Evolutionary conservation across 2,329 filamentous ascomycete species (phyloP), one percentile per base, ranked within the genome.

Genomic region (Ramularia endophylla): DNA sequence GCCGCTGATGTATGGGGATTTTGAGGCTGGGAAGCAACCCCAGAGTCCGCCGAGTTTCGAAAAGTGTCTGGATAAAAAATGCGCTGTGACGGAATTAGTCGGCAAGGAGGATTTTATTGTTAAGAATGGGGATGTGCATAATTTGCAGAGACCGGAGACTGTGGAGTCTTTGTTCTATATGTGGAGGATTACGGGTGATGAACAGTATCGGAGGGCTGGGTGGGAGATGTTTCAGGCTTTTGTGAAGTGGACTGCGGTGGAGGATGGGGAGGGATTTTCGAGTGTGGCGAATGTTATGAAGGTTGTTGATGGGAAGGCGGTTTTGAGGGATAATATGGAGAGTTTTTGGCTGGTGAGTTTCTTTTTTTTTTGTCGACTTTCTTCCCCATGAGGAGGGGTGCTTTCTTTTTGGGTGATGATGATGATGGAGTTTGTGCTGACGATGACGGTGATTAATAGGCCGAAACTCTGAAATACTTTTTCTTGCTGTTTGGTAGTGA

Each of bases 221-320:
- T 98, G 92, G 92, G 83, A 95, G 55, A 97, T 98, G 82, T 98
- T 98, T 69, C 81, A 87, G 62, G 81, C 83, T 1, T 98, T 98
- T 61, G 74, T 90, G 65, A 83, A 87, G 57, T 77, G 95, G 65
- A 94, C 87, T 1, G 79, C 84, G 5, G 83, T 95, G 2, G 73
- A 78, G 31, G 83, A 89, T 28, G 80, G 80, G 27, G 81, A 81
- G 28, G 88, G 88, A 0, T 97, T 94, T 60, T 87, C 86, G 1
- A 89, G 84, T 51, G 71, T 97, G 47, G 74, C 74, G 13, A 79
- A 94, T 59, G 89, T 88, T 18, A 81, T 83, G 51, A 65, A 67
- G 4, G 66, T 92, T 8, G 22, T 25, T 6, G 22, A 25, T 25
- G 22, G 22, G 22, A 88, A 89, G 15, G 80, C 87, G 0, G 64